These are phyloP conservation scores for Nasturtium officinale DNA, from an alignment of 345 rosid species.

Conservation along the genomic window DNA sequence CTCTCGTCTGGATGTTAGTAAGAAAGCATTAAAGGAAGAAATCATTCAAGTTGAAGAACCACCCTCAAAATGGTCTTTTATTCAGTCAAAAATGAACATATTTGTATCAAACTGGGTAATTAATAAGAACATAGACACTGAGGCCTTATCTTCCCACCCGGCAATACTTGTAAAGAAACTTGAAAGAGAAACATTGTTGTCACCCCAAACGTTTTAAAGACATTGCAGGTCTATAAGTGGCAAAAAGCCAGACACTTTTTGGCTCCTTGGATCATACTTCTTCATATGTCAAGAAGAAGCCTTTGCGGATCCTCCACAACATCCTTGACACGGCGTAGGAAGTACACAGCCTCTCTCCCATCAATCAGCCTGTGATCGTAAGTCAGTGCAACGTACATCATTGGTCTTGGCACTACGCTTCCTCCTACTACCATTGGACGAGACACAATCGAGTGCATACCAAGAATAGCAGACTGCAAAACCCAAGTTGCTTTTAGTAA, in stretches of 20 bases:
- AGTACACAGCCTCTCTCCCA: slow-evolving; percentile 92
- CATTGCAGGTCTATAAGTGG: background rate
- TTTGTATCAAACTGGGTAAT: background rate
- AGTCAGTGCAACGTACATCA: slow-evolving; percentile 87
- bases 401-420: slow-evolving; percentile 72
- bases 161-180: background rate
- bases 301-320: slow-evolving; percentile 86
- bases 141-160: background rate
- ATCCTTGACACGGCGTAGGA: slow-evolving; percentile 84
- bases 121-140: background rate
- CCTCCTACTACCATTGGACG: slow-evolving; percentile 90
- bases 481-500: background rate
- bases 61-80: slow-evolving; percentile 9
- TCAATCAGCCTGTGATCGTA: slow-evolving; percentile 88
- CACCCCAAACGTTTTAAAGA: background rate
- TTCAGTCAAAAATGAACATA: slow-evolving; percentile 6
- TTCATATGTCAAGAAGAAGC: slow-evolving; percentile 73
- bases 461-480: slow-evolving; percentile 77
- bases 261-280: background rate
- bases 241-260: background rate
- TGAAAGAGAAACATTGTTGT: slow-evolving; percentile 3
- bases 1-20: background rate
- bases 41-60: background rate
- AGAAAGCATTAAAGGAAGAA: background rate
- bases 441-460: slow-evolving; percentile 82